Base-by-base conservation (phyloP, 257 asterid genomes). In the Oldenlandia corymbosa region DNA sequence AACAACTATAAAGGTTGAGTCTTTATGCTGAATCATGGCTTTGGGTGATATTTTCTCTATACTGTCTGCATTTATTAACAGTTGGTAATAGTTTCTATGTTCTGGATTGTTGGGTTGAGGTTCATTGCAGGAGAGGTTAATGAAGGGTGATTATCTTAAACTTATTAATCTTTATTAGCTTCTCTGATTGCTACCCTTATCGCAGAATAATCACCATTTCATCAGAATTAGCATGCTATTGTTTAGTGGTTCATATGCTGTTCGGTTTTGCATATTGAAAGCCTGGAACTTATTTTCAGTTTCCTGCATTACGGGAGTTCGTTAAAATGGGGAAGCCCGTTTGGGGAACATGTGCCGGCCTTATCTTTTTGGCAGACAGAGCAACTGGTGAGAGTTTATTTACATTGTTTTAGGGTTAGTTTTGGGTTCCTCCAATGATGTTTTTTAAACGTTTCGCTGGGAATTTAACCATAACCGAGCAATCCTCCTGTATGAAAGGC, bases 331-430 rank as follows among this genome's bases (percentile, higher is more conserved):
- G 97, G 50, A 93, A 93, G 76, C 99, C 99, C 0, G 97, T 93
- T 23, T 90, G 99, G 99, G 99, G 99, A 61, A 93, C 99, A 21
- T 93, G 99, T 69, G 99, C 99, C 6, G 99, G 99, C 62, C 95
- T 93, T 65, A 93, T 93, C 48, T 93, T 93, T 71, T 66, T 93
- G 81, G 97, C 99, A 17, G 79, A 93, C 82, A 93, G 68, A 77
- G 96, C 97, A 65, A 68, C 63, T 54, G 99, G 99, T 93, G 53
- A 47, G 78, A 68, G 50, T 65, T 47, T 8, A 58, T 37, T 42
- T 37, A 47, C 52, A 34, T 51, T 27, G 16, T 5, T 16, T 66
- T 67, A 17, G 7, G 7, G 10, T 16, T 54, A 27, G 7, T 54
- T 12, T 54, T n/a, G 10, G 41, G 16, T 54, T 54, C 14, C 59